Base-by-base conservation (phyloP, 225 moss, liverwort and hornwort species). In the Polytrichum commune region DNA sequence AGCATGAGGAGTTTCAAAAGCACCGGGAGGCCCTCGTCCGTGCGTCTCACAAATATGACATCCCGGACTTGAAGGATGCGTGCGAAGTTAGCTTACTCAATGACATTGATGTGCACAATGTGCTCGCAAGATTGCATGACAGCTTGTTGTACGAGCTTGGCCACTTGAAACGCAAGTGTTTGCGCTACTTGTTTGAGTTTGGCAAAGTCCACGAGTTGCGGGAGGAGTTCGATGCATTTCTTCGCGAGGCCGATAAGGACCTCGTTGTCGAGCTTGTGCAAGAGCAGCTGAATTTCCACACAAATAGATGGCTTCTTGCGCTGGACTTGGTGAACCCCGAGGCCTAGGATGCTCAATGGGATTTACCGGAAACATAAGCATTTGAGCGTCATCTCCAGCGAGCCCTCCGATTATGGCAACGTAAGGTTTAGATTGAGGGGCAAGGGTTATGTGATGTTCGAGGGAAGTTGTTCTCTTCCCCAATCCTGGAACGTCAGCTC, bases 191-290 rank as follows among this genome's bases (percentile, higher is more conserved):
- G n/a, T 63, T 87, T 29, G 81, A 77, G 24, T 84, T 87, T 33
- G 84, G 84, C 27, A 87, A 79, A 76, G 69, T 87, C 7, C 71
- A 87, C 25, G 70, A 79, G 32, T 60, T 83, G 54, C 73, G 73
- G 27, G 73, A 76, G 67, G 81, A 87, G 65, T 81, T 87, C 38
- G 65, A 74, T 76, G 87, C 76, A 2, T 74, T 87, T 75, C 72
- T 84, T 5, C 76, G 62, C 35, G 74, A 81, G 35, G 72, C 72
- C 63, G 81, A 81, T 74, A 87, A 84, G 65, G 84, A 79, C 64
- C 79, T 84, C 54, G 65, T 84, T 65, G 71, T 87, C 35, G 87
- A 87, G 81, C 73, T 87, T 55, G 73, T 80, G 55, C 80, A 74
- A 77, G 77, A 77, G 54, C 83, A 80, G 77, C 58, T 71, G 7